Percentiles rank a stretch among this genome's conserved stretches.
These are phyloP conservation scores for Wickerhamomyces rabaulensis DNA, from an alignment of 805 yeast species.

Conservation along the genomic window DNA sequence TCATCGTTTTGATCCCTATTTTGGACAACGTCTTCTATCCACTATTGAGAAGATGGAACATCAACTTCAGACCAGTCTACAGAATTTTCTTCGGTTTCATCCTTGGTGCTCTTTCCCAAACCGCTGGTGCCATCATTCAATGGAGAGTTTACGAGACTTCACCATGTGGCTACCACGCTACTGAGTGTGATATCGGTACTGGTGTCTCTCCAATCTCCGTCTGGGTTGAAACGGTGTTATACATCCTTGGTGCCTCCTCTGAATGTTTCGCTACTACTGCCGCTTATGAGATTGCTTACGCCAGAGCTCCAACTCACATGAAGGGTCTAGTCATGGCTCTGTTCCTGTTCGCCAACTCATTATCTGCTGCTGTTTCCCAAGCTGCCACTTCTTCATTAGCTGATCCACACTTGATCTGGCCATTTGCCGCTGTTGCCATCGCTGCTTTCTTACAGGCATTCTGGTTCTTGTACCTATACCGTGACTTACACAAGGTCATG, in stretches of 20 bases:
- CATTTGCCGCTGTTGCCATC: slow-evolving; percentile 55
- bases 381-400: slow-evolving; percentile 63
- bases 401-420: slow-evolving; percentile 67
- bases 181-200: slow-evolving; percentile 35
- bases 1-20: slow-evolving; percentile 72
- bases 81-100: slow-evolving; percentile 67
- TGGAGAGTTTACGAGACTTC: slow-evolving; percentile 61
- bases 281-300: slow-evolving; percentile 77
- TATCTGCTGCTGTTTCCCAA: slow-evolving; percentile 71
- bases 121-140: slow-evolving; percentile 58
- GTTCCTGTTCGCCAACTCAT: slow-evolving; percentile 63
- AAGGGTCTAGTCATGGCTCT: slow-evolving; percentile 38
- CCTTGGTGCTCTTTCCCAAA: slow-evolving; percentile 38
- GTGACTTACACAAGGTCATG: slow-evolving; percentile 11
- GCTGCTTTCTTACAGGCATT: slow-evolving; percentile 55
- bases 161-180: slow-evolving; percentile 64
- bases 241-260: slow-evolving; percentile 63
- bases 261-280: slow-evolving; percentile 77
- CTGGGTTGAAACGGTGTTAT: slow-evolving; percentile 61
- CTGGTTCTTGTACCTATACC: slow-evolving; percentile 36
- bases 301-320: slow-evolving; percentile 65
- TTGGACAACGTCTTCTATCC: slow-evolving; percentile 56
- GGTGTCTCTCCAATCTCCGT: slow-evolving; percentile 43
- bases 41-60: slow-evolving; percentile 36
- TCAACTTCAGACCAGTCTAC: slow-evolving; percentile 63